A percentile compares a stretch with the other conserved stretches of the same genome.
Conservation (phyloP, 768 basidiomycete species). For the Lactarius akahatsu region DNA sequence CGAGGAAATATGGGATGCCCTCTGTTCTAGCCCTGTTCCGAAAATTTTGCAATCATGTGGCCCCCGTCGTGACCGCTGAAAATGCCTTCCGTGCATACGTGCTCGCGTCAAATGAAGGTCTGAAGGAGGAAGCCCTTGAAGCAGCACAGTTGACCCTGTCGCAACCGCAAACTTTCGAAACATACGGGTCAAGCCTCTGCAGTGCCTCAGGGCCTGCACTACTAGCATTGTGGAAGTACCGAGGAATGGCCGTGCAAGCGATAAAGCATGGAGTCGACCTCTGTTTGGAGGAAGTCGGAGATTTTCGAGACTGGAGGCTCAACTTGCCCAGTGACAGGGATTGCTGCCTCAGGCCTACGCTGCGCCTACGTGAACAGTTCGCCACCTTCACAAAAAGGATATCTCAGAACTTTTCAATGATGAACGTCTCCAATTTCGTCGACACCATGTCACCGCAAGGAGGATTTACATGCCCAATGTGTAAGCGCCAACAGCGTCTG, state of each 20-base stretch:
- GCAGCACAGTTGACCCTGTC: constrained; percentile 15
- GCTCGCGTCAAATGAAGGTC: constrained; percentile 9
- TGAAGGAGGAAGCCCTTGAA: constrained; percentile 13
- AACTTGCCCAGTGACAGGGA: background rate
- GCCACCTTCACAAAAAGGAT: background rate
- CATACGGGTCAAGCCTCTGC: constrained; percentile 7
- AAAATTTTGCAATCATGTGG: constrained; percentile 2
- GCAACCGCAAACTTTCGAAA: background rate
- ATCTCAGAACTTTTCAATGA: background rate
- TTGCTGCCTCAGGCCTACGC: background rate
- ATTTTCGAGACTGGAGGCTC: constrained; percentile 2
- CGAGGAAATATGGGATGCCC: constrained; percentile 13
- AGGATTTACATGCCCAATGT: background rate
- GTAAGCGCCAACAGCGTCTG: background rate
- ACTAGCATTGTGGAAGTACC: constrained; percentile 13
- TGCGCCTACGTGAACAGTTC: background rate
- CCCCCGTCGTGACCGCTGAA: constrained; percentile 6
- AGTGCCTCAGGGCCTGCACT: constrained; percentile 13
- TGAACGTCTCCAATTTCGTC: constrained; percentile 5
- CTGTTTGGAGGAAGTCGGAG: constrained; percentile 5
- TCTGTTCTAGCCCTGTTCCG: constrained; percentile 4
- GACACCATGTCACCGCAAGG: constrained; percentile 6
- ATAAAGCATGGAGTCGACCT: background rate
- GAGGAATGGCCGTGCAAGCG: background rate
- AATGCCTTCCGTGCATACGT: constrained; percentile 15